Percentiles rank a stretch among this genome's conserved stretches.
phyloP scores from a whole-genome alignment of 2,329 filamentous ascomycete species.

The Fusarium anthophilum region DNA sequence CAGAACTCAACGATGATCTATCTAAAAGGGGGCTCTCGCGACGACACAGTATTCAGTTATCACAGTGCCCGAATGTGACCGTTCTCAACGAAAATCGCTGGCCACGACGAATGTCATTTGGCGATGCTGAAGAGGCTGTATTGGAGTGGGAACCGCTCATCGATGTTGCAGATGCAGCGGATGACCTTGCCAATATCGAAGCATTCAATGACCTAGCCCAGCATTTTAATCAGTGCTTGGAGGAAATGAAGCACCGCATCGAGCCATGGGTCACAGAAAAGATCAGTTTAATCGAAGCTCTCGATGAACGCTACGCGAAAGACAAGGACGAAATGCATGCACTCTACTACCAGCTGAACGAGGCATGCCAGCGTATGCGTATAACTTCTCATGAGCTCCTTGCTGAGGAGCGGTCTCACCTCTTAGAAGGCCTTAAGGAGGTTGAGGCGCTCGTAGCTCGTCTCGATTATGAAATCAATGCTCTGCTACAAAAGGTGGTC shows the following conservation, averaged over 20 bases:
- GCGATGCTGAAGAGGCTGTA: constrained; percentile 78
- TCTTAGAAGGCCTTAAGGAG: constrained; percentile 79
- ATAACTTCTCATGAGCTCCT: constrained; percentile 75
- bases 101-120: constrained; percentile 79
- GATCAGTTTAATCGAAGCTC: constrained; percentile 62
- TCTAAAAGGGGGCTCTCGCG: constrained; percentile 65
- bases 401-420: constrained; percentile 71
- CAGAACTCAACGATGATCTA: constrained; percentile 56
- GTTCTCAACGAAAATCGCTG: constrained; percentile 67
- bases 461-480: constrained; percentile 90
- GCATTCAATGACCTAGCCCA: constrained; percentile 63
- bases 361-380: constrained; percentile 74
- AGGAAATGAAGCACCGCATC: constrained; percentile 61
- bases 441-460: constrained; percentile 84
- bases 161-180: constrained; percentile 48
- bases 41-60: constrained; percentile 65
- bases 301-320: constrained; percentile 70
- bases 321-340: constrained; percentile 73
- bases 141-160: constrained; percentile 70
- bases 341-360: constrained; percentile 75
- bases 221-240: constrained; percentile 63
- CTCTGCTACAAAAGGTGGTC: constrained; percentile 80
- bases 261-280: constrained; percentile 70
- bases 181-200: constrained; percentile 42
- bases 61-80: constrained; percentile 43